Evolutionary conservation across 176 grass and related monocot genomes (phyloP), one percentile per base, ranked within the genome.

Genomic region (Canna indica): DNA sequence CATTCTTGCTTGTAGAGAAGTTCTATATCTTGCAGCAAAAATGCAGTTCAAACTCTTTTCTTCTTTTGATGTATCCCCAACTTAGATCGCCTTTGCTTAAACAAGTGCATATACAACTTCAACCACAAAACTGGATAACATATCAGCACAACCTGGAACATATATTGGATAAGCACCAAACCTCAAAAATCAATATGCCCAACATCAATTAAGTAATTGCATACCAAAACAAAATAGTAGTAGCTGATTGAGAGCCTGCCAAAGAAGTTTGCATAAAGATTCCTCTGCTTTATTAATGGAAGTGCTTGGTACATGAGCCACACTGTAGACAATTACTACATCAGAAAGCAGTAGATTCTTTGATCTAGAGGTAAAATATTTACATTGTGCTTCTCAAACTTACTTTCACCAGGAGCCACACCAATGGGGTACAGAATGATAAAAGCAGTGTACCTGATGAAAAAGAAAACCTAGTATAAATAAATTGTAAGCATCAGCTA

Each of bases 321-420:
- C 84, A 97, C 88, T 92, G 86, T 68, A 72, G 44, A 4, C 14
- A 16, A 73, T 1, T 33, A 73, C 2, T 45, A 34, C 2, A 59
- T 36, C 62, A 14, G 38, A 74, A 82, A 35, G 29, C 11, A 71
- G 47, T 59, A 26, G 22, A 15, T 36, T 39, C 25, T 81, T 15
- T 39, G 8, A 66, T 22, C 17, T 69, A 79, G 41, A 64, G 12
- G 36, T 13, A 17, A 32, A 17, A 26, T 68, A 25, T 4, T 8
- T 30, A 17, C 0, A 20, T 17, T 59, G 53, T 12, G 52, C 45
- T 61, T 78, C 42, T 20, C 54, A 39, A 10, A 36, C 93, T 96
- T 79, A 92, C 93, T 97, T 90, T 97, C 93, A 67, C 93, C 93
- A 22, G 93, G 88, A 54, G 85, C 93, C 14, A 97, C 75, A 30